Evolutionary conservation across 2,329 filamentous ascomycete species (phyloP), one percentile per base, ranked within the genome.

Genomic region (Tricladium varicosporioides): DNA sequence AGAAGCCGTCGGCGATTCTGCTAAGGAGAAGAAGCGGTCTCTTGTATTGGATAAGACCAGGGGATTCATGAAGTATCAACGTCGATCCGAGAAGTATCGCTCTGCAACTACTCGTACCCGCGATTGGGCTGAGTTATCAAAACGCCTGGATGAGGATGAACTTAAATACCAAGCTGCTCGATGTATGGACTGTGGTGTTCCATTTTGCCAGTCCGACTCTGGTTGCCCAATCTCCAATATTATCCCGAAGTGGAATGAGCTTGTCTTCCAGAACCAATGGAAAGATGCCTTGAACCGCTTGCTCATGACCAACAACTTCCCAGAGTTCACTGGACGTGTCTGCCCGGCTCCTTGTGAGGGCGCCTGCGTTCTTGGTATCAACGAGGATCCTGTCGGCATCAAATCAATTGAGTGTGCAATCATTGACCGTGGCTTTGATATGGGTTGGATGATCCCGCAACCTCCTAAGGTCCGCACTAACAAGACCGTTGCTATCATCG

Each of bases 121-220:
- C 71, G 93, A 97, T 71, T 97, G 92, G 92, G 89, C 88, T 43
- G 93, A 97, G 76, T 82, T 97, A 48, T 94, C 88, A 58, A 85
- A 85, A 68, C 89, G 93, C 57, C 82, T 97, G 49, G 91, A 90
- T 63, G 92, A 96, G 74, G 93, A 97, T 66, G 92, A 96, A 76
- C 85, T 97, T 63, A 97, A 97, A 78, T 97, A 96, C 71, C 93
- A 97, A 75, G 88, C 92, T 48, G 93, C 93, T 60, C 90, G 93
- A 63, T 97, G 93, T 80, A 97, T 97, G 93, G 93, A 97, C 77
- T 97, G 93, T 60, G 93, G 93, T 84, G 92, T 97, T 60, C 93
- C 93, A 1, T 97, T 97, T 82, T 97, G 93, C 69, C 93, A 97
- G 74, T 96, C 92, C 16, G 93, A 97, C 67, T 92, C 90, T 62